These are phyloP conservation scores for Emergomyces pasteurianus DNA, from an alignment of 2,329 filamentous ascomycete species.

Conservation along the genomic window DNA sequence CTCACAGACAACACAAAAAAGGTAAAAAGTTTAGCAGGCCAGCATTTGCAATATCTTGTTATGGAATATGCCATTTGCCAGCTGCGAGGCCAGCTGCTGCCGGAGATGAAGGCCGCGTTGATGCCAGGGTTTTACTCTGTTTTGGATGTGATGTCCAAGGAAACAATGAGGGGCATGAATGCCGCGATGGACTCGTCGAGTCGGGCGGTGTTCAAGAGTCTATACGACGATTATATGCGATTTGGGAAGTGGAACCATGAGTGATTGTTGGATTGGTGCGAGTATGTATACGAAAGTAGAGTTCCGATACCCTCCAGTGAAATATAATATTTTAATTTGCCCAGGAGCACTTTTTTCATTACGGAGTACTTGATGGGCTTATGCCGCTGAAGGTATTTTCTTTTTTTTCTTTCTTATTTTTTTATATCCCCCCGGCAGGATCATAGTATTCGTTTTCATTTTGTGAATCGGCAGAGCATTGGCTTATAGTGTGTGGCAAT, in stretches of 20 bases:
- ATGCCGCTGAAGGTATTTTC: background rate
- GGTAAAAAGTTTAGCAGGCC: slow-evolving; percentile 44
- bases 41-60: slow-evolving; percentile 46
- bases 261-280: slow-evolving; percentile 12
- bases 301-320: background rate
- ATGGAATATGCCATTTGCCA: slow-evolving; percentile 45
- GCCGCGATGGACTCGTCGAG: slow-evolving; percentile 40
- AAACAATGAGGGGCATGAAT: slow-evolving; percentile 40
- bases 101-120: slow-evolving; percentile 41
- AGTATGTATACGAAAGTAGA: background rate
- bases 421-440: too few species aligned
- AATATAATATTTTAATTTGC: too few species aligned
- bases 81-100: slow-evolving; percentile 37
- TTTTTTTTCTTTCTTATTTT: too few species aligned
- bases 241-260: slow-evolving; percentile 38
- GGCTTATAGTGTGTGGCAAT: background rate
- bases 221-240: slow-evolving; percentile 42
- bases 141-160: slow-evolving; percentile 41
- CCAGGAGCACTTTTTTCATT: background rate
- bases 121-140: slow-evolving; percentile 41
- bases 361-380: background rate
- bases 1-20: slow-evolving; percentile 50
- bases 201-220: slow-evolving; percentile 40
- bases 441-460: too few species aligned
- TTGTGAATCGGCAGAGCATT: too few species aligned